A percentile compares a stretch with the other conserved stretches of the same genome.
Evolutionary conservation across 2,329 filamentous ascomycete genomes (phyloP).

Genomic region (Emmonsia crescens): DNA sequence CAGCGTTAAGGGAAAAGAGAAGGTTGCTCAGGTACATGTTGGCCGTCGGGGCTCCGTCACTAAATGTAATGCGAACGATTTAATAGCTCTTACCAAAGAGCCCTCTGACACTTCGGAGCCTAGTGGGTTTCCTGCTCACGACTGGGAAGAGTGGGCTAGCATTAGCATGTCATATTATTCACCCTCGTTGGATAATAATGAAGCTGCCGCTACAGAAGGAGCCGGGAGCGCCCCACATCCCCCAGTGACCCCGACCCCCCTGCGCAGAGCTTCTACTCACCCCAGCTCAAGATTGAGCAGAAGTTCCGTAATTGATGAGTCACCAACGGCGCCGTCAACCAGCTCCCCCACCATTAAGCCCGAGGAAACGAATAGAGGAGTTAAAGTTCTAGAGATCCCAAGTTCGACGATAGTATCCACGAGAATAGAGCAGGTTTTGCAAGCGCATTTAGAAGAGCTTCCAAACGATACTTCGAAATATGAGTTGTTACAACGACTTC

Average conservation of each 20-base stretch:
- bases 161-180: conserved; percentile 73
- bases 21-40: conserved; percentile 33
- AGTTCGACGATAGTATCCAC: conserved; percentile 34
- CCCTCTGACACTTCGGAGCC: conserved; percentile 20
- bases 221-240: conserved; percentile 13
- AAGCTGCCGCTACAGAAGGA: conserved; percentile 29
- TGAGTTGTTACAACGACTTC: conserved; percentile 72
- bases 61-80: conserved; percentile 67
- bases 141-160: conserved; percentile 69
- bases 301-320: conserved; percentile 35
- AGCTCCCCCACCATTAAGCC: conserved; percentile 26
- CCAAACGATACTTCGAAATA: conserved; percentile 60
- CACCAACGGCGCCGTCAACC: conserved; percentile 38
- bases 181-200: conserved; percentile 23
- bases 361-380: conserved; percentile 30
- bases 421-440: conserved; percentile 28
- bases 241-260: conserved; percentile 63
- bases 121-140: conserved; percentile 24
- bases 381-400: conserved; percentile 55
- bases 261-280: conserved; percentile 52
- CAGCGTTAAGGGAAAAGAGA: conserved; percentile 66
- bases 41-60: conserved; percentile 32
- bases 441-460: conserved; percentile 47
- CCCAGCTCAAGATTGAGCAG: conserved; percentile 43
- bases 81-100: conserved; percentile 55